Conservation (phyloP, 164 flowering plant genomes). For the Chloranthus sessilifolius region DNA sequence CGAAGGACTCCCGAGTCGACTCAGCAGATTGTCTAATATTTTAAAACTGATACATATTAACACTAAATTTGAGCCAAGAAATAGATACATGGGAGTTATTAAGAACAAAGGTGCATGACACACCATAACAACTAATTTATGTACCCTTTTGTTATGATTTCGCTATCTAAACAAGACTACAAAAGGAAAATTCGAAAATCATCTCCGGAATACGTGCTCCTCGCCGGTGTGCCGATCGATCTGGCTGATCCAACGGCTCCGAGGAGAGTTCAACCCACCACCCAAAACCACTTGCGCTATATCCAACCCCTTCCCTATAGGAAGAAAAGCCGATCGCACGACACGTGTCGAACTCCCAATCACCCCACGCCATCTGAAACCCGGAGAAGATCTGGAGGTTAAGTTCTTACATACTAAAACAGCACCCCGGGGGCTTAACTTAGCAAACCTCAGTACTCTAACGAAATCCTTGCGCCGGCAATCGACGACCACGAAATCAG, state of each 20-base stretch:
- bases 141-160: too few relatives aligned
- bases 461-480: conserved; percentile 39
- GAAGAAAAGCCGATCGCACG: conserved; percentile 64
- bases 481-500: conserved; percentile 84
- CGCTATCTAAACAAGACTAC: conserved; percentile 1
- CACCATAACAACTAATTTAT: too few relatives aligned
- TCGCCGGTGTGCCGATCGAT: conserved; percentile 43
- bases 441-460: conserved; percentile 40
- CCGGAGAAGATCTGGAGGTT: conserved; percentile 18
- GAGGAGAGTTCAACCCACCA: conserved; percentile 10
- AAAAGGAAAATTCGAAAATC: conserved; percentile 4
- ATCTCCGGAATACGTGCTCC: conserved; percentile 45
- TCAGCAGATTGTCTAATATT: too few relatives aligned
- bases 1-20: too few relatives aligned
- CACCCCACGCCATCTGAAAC: conserved; percentile 46
- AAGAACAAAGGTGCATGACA: too few relatives aligned
- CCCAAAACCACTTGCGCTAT: conserved; percentile 54
- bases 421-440: conserved; percentile 53
- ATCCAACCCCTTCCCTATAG: conserved; percentile 82
- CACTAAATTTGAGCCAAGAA: too few relatives aligned
- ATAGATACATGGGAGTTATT: too few relatives aligned
- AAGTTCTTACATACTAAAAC: conserved; percentile 73
- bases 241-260: conserved; percentile 59
- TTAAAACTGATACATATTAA: too few relatives aligned
- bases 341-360: conserved; percentile 32